phyloP scores from a whole-genome alignment of 768 basidiomycete genomes.

The Pleurotus cornucopiae region DNA sequence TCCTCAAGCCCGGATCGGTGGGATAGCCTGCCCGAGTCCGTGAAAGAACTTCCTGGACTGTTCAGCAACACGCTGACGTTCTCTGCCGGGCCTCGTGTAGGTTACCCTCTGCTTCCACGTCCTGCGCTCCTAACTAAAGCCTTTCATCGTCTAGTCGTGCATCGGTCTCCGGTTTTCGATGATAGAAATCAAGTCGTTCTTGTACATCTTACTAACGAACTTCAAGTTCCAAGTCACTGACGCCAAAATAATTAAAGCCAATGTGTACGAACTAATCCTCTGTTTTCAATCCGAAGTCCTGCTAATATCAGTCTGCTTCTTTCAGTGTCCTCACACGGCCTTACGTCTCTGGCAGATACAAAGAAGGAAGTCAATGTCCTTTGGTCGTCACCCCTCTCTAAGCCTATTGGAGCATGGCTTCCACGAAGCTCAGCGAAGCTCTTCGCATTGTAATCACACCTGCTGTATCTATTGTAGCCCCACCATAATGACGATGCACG shows the following conservation, averaged over 20 bases:
- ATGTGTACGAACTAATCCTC: slow-evolving; percentile 45
- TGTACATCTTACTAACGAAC: slow-evolving; percentile 64
- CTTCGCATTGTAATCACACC: background rate
- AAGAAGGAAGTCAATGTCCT: slow-evolving; percentile 62
- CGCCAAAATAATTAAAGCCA: slow-evolving; percentile 52
- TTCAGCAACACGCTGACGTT: slow-evolving; percentile 72
- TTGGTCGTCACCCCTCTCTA: slow-evolving; percentile 40
- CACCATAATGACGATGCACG: background rate
- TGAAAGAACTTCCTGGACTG: slow-evolving; percentile 60
- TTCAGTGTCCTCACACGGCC: slow-evolving; percentile 62
- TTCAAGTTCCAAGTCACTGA: slow-evolving; percentile 57
- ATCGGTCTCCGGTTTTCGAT: slow-evolving; percentile 80
- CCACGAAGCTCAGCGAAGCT: too few relatives aligned
- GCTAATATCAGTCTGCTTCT: background rate
- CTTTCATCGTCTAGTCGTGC: slow-evolving; percentile 54
- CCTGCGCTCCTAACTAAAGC: background rate
- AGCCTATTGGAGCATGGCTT: slow-evolving; percentile 7
- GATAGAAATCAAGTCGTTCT: slow-evolving; percentile 78
- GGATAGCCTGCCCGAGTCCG: slow-evolving; percentile 72
- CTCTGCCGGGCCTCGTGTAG: slow-evolving; percentile 76
- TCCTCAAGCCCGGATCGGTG: slow-evolving; percentile 70
- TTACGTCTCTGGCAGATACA: slow-evolving; percentile 48
- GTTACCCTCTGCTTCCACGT: slow-evolving; percentile 22
- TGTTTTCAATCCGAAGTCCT: background rate
- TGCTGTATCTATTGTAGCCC: background rate